Evolutionary conservation across 2,329 filamentous ascomycete species (phyloP), one percentile per base, ranked within the genome.

Genomic region (Talaromyces pinophilus): DNA sequence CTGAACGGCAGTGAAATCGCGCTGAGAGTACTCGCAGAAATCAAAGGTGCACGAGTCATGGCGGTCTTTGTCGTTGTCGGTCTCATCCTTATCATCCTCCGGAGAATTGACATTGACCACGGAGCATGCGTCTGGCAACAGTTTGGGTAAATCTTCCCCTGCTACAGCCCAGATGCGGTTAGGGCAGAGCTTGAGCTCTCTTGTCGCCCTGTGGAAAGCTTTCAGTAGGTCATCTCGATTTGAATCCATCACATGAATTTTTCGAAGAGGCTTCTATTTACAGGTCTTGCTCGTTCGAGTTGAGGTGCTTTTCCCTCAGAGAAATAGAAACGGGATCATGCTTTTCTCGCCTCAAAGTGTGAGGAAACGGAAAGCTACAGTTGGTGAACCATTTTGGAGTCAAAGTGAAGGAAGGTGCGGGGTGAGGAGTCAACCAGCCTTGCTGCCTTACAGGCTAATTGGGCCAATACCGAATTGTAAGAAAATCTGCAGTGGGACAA

Each of bases 101-200:
- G 7, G 17, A n/a, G 15, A 42, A 42, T n/a, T n/a, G 40, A 42
- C 2, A 42, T 7, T 42, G 40, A 5, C 40, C 7, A n/a, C 40
- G 17, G 15, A n/a, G 40, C 5, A 42, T n/a, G 40, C 6, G 42
- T 46, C 6, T 46, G 55, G 57, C 13, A 62, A n/a, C n/a, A 65
- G 11, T 17, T 42, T 60, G 8, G 50, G 63, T 38, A 67, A 22
- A 22, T 33, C 33, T 52, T 62, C 64, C 38, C 50, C 40, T 4
- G 63, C 63, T 22, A 67, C 40, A 7, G 57, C 59, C 63, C 63
- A 67, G 6, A 66, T 25, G 33, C 63, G 63, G 25, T 66, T 65
- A 15, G 63, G 63, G 50, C 57, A 67, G 28, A 67, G 48, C 1
- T 62, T 62, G 28, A 62, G 10, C 10, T 62, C 40, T 62, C 19